Base-by-base conservation (phyloP, 148 eudicot species). In the Cornus suecica region DNA sequence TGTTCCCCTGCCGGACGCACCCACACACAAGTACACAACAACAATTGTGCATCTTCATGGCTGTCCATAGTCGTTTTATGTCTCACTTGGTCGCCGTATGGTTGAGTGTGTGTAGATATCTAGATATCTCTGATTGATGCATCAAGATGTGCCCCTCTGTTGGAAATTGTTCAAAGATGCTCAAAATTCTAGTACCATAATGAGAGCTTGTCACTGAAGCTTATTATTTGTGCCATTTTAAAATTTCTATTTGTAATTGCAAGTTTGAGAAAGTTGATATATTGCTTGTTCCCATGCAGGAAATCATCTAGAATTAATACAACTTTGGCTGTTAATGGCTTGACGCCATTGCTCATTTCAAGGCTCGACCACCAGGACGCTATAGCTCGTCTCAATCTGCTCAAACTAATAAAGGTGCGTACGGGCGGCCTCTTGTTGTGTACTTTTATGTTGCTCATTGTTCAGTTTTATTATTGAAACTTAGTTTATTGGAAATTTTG, bases 281-380 rank as follows among this genome's bases (percentile, higher is more conserved):
- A 31, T 3, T 8, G 73, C 34, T 77, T 45, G 10, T 45, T 75
- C 1, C 71, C 45, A 65, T 84, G 85, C 92, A 95, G 99, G 85
- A 95, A 95, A 93, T 95, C 99, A 72, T 82, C 94, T 29, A 88
- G 94, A 68, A 91, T 95, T 78, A 95, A 95, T 84, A 95, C 94
- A 15, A 91, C 97, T 65, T 81, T 95, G 82, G 97, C 99, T 78
- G 93, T 91, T 65, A 95, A 92, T 67, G 97, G 99, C 63, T 87
- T 95, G 85, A 95, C 99, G 27, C 93, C 97, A 0, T 83, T 95
- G 86, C 94, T 95, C 54, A 90, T 95, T 76, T 89, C 87, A 6
- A 93, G 94, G 87, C 97, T 95, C 48, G 97, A 95, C 78, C 97
- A 95, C 71, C 99, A 83, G 83, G 99, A 95, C 88, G 99, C 99